Evolutionary conservation across 2,329 filamentous ascomycete species (phyloP), one percentile per base, ranked within the genome.

Genomic region (Lasiodiplodia gonubiensis): DNA sequence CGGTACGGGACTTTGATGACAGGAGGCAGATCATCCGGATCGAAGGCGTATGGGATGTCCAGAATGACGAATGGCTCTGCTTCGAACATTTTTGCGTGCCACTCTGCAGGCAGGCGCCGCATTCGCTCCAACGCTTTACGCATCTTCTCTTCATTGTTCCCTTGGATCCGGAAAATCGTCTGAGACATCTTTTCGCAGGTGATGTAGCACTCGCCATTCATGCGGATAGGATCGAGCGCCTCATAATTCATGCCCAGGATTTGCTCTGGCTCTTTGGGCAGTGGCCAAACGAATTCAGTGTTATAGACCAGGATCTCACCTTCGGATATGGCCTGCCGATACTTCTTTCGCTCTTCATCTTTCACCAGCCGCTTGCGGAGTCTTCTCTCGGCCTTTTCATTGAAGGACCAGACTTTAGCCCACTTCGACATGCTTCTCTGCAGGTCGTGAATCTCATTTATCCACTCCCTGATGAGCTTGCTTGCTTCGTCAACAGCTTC

Each of bases 191-290:
- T 63, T 64, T 21, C 65, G 68, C 14, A 70, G 12, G 67, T 68
- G 35, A 79, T 76, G 66, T 67, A 78, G 1, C 77, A 76, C 60
- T 73, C 67, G 21, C 75, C 69, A 7, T 70, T 66, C 48, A 70
- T 73, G 6, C 76, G 69, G 27, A 78, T 73, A 2, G 67, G 51
- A 42, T 78, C 71, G 2, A 79, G 64, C 4, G 52, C 69, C 68
- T 75, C 73, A 2, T 77, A 70, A 42, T 72, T 73, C 61, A 70
- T 69, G 6, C 75, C 74, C 42, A 79, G 76, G 1, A 69, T 53
- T 71, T 74, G 51, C n/a, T 39, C 42, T 5, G 54, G 65, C 18
- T 52, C 37, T n/a, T 23, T 63, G 12, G n/a, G n/a, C 25, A 54
- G 7, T 7, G 57, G 33, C 57, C 55, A 61, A 7, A 33, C 7